Percentiles rank a stretch among this genome's conserved stretches.
Evolutionary conservation across 345 rosid genomes (phyloP).

Genomic region (Trapa bicornis): DNA sequence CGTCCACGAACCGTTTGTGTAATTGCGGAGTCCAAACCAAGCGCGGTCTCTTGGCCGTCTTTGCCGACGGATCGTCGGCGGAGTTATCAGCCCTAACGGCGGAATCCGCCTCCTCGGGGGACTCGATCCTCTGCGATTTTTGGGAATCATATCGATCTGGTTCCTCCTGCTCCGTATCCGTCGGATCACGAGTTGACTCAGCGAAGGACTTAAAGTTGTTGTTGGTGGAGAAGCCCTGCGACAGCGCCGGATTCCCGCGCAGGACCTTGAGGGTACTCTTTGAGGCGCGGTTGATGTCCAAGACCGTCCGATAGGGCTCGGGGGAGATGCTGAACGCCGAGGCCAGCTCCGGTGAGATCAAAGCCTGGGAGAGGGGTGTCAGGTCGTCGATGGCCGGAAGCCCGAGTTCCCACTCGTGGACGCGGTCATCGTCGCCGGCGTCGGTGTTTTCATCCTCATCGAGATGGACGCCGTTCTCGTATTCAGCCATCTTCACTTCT

Average conservation of each 20-base stretch:
- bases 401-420: slow-evolving; percentile 79
- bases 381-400: slow-evolving; percentile 58
- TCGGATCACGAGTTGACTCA: slow-evolving; percentile 19
- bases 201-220: slow-evolving; percentile 22
- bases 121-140: slow-evolving; percentile 48
- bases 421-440: slow-evolving; percentile 36
- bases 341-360: slow-evolving; percentile 67
- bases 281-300: slow-evolving; percentile 70
- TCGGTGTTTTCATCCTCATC: neutral
- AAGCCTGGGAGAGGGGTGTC: slow-evolving; percentile 56
- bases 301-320: slow-evolving; percentile 35
- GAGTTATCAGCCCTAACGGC: slow-evolving; percentile 34
- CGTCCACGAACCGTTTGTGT: slow-evolving; percentile 93
- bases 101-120: slow-evolving; percentile 70
- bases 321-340: slow-evolving; percentile 76
- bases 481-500: slow-evolving; percentile 2
- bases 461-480: neutral
- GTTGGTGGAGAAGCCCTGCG: slow-evolving; percentile 25
- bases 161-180: slow-evolving; percentile 26
- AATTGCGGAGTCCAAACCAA: slow-evolving; percentile 98
- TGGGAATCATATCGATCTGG: slow-evolving; percentile 45
- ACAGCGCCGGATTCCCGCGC: slow-evolving; percentile 16
- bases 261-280: slow-evolving; percentile 46
- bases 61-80: slow-evolving; percentile 48
- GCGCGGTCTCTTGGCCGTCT: slow-evolving; percentile 62